Evolutionary conservation across 1,284 basidiomycete species (phyloP).

Genomic region (Malassezia sp.): DNA sequence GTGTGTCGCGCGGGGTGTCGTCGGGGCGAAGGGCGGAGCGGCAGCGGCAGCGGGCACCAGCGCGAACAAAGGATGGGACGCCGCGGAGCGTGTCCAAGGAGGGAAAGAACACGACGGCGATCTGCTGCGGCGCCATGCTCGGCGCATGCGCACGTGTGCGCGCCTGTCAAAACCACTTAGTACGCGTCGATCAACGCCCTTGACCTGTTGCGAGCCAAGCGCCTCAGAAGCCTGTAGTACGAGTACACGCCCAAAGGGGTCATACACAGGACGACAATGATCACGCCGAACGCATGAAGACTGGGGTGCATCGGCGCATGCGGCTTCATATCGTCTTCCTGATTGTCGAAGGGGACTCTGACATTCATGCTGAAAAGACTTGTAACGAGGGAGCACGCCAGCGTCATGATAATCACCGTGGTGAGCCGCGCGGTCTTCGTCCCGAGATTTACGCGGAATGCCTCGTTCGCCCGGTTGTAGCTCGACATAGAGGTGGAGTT

Average conservation of each 20-base stretch:
- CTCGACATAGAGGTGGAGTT: slow-evolving; percentile 75
- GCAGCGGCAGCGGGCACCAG: too few species aligned
- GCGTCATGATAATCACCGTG: slow-evolving; percentile 57
- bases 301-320: background rate
- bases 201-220: too few species aligned
- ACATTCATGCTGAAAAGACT: slow-evolving; percentile 51
- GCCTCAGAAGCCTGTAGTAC: background rate
- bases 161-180: too few species aligned
- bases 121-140: too few species aligned
- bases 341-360: slow-evolving; percentile 7
- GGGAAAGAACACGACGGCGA: too few species aligned
- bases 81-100: too few species aligned
- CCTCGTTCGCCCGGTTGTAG: slow-evolving; percentile 57
- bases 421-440: slow-evolving; percentile 53
- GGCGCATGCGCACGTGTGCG: too few species aligned
- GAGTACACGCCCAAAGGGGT: slow-evolving; percentile 3
- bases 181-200: too few species aligned
- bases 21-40: too few species aligned
- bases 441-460: slow-evolving; percentile 32
- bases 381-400: slow-evolving; percentile 45
- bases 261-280: background rate
- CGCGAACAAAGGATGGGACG: too few species aligned
- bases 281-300: slow-evolving; percentile 2
- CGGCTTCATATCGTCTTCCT: background rate
- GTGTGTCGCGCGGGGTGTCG: too few species aligned